These are phyloP conservation scores for Populus nigra DNA, from an alignment of 345 rosid genomes.

Conservation along the genomic window DNA sequence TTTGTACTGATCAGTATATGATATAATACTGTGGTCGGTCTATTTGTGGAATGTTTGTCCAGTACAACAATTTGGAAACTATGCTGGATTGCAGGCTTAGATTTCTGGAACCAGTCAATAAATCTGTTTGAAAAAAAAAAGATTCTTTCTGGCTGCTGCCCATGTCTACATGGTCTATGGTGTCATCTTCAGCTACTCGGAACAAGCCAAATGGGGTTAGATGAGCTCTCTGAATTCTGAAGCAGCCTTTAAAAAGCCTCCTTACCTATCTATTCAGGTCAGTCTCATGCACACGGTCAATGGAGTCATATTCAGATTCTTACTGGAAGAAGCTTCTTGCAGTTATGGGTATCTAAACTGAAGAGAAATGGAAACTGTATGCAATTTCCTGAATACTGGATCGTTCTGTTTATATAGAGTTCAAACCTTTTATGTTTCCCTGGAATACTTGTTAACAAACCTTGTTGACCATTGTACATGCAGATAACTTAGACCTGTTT, in stretches of 20 bases:
- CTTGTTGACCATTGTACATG: no score
- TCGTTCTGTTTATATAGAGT: no score
- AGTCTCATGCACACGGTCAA: neutral
- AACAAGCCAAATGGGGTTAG: neutral
- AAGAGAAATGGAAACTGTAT: no score
- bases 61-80: conserved; percentile 2
- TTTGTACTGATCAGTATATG: neutral
- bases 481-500: no score
- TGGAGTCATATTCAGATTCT: neutral
- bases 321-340: neutral
- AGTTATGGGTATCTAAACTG: neutral
- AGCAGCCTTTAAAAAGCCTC: neutral
- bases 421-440: no score
- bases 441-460: no score
- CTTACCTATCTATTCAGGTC: conserved; percentile 9
- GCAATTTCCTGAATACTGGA: no score
- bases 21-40: neutral
- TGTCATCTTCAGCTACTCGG: neutral
- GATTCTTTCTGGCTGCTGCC: neutral
- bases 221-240: neutral
- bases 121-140: neutral
- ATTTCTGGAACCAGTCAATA: conserved; percentile 1
- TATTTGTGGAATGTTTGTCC: neutral
- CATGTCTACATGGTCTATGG: conserved; percentile 1
- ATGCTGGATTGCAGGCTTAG: neutral